Evolutionary conservation across 2,329 filamentous ascomycete species (phyloP).

Genomic region (Sporothrix curviconia): DNA sequence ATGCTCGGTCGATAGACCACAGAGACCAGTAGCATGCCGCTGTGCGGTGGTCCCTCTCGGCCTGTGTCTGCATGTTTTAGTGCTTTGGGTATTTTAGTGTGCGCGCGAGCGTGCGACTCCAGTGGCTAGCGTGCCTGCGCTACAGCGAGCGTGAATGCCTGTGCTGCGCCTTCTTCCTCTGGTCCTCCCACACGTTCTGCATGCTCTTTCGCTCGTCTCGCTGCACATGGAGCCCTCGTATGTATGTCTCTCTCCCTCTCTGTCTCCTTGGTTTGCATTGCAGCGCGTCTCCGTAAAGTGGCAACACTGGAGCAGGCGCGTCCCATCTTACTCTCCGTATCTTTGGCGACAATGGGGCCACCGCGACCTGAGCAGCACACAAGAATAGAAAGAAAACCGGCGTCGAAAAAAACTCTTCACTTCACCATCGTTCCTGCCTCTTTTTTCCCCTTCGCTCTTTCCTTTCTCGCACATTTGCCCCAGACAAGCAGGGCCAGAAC

Average conservation of each 20-base stretch:
- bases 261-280: no score
- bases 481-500: background rate
- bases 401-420: background rate
- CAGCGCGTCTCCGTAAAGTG: no score
- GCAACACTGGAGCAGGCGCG: background rate
- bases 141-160: background rate
- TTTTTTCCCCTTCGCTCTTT: slow-evolving; percentile 31
- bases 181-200: slow-evolving; percentile 19
- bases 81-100: slow-evolving; percentile 23
- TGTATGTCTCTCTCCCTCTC: no score
- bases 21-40: no score
- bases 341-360: background rate
- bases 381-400: background rate
- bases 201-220: no score
- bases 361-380: no score
- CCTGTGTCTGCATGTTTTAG: no score
- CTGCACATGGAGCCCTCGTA: slow-evolving; percentile 16
- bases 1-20: no score
- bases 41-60: no score
- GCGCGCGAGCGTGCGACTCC: background rate
- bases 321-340: background rate
- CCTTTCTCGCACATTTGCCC: slow-evolving; percentile 23
- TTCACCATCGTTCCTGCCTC: slow-evolving; percentile 19
- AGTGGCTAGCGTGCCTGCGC: background rate
- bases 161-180: slow-evolving; percentile 31